Conservation (phyloP, 768 basidiomycete genomes). For the Mycena amicta region DNA sequence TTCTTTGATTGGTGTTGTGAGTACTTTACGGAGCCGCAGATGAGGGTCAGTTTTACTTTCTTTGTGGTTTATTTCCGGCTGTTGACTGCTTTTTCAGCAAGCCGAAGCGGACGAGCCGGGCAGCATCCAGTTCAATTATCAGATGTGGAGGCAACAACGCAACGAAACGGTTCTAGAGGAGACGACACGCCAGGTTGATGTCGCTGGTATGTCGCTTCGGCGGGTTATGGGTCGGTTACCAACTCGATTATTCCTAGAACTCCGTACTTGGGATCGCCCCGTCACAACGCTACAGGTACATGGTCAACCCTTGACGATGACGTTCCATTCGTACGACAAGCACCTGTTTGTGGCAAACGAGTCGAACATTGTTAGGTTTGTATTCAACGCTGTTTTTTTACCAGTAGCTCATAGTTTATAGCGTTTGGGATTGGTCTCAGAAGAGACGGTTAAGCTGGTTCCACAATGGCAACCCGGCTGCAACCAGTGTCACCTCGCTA, state of each 20-base stretch:
- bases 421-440: slow-evolving; percentile 94
- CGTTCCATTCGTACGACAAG: slow-evolving; percentile 91
- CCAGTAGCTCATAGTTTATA: slow-evolving; percentile 32
- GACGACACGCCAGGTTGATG: slow-evolving; percentile 68
- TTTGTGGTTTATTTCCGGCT: slow-evolving; percentile 1
- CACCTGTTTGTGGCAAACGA: slow-evolving; percentile 88
- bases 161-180: slow-evolving; percentile 80
- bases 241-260: too few species aligned
- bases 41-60: slow-evolving; percentile 69
- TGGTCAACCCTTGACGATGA: slow-evolving; percentile 72
- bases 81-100: slow-evolving; percentile 56
- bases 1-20: slow-evolving; percentile 97
- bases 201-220: slow-evolving; percentile 65
- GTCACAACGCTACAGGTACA: slow-evolving; percentile 64
- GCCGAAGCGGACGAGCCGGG: slow-evolving; percentile 96
- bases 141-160: slow-evolving; percentile 90
- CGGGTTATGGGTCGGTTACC: too few species aligned
- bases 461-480: slow-evolving; percentile 83
- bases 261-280: slow-evolving; percentile 70
- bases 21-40: slow-evolving; percentile 98
- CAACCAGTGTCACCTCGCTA: slow-evolving; percentile 83
- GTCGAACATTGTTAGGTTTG: slow-evolving; percentile 80
- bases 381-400: slow-evolving; percentile 3
- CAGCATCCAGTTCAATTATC: slow-evolving; percentile 90
- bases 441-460: slow-evolving; percentile 79